Evolutionary conservation across 345 rosid species (phyloP), one percentile per base, ranked within the genome.

Genomic region (Crucihimalaya himalaica): DNA sequence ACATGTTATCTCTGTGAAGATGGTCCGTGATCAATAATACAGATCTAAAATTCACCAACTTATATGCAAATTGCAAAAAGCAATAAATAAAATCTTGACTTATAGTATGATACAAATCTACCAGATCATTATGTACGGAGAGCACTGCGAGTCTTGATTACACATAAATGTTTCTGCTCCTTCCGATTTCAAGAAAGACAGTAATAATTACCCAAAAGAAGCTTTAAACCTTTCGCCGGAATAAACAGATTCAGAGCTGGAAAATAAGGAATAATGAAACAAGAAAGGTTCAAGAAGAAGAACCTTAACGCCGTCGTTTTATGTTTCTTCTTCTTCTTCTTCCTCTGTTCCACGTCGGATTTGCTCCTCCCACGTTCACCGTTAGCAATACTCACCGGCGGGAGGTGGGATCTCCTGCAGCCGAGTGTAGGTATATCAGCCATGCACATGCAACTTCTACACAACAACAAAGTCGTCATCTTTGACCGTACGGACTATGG

Each of bases 381-480:
- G 63, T 40, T 57, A 34, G 40, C 52, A 6, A 52, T 62, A 8
- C 74, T 72, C 78, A 5, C 62, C 76, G 82, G 82, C 12, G 82
- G 79, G 39, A 73, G 75, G n/a, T 91, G 98, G 95, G 72, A 68
- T 18, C 85, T 85, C 5, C 74, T 93, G 59, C 91, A 81, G 7
- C 76, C 68, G n/a, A 89, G 84, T 72, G 59, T 87, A 53, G 97
- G 98, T 72, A 77, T 93, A 37, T 86, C 97, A 0, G 94, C 94
- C 40, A 93, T 93, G 98, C 98, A 91, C 76, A 93, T 93, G 96
- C 98, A 91, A 1, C 91, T 93, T 9, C 68, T 93, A 62, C 84
- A 72, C 63, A 72, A 86, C 74, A 84, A 91, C 89, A 85, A 81
- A 71, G 96, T 93, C 39, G 66, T 93, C 73, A 76, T 88, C 54